Conservation (phyloP, 129 eudicot species). For the Calendula officinalis region DNA sequence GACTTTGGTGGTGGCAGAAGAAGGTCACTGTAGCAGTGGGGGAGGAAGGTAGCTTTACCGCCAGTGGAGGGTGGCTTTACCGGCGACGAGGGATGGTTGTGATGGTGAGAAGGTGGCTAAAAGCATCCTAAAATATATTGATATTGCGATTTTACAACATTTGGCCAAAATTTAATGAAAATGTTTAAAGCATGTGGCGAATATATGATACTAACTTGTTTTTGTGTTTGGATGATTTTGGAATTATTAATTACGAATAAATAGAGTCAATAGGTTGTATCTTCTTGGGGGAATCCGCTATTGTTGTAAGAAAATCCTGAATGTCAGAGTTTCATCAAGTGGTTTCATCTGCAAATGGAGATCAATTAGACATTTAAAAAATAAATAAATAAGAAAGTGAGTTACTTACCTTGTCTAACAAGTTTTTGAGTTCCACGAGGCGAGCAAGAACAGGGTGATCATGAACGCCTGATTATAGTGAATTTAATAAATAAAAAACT, state of each 20-base stretch:
- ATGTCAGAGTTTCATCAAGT: slow-evolving; percentile 60
- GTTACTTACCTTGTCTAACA: slow-evolving; percentile 67
- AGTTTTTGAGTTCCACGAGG: slow-evolving; percentile 75
- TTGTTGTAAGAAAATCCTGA: slow-evolving; percentile 43
- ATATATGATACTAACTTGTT: slow-evolving; percentile 35
- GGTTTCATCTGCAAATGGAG: slow-evolving; percentile 57
- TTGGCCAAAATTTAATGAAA: neutral
- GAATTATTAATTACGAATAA: slow-evolving; percentile 17
- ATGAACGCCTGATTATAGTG: slow-evolving; percentile 32
- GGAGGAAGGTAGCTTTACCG: too few species aligned
- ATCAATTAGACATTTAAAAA: neutral
- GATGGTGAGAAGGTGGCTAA: too few species aligned
- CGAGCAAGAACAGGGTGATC: slow-evolving; percentile 96
- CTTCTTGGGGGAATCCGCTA: slow-evolving; percentile 30
- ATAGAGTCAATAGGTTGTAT: slow-evolving; percentile 29
- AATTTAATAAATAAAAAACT: slow-evolving; percentile 21
- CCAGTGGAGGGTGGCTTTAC: too few species aligned
- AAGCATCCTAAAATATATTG: neutral
- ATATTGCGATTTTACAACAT: too few species aligned
- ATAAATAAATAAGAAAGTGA: neutral
- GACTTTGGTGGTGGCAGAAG: too few species aligned
- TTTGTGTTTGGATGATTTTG: slow-evolving; percentile 29
- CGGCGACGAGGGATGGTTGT: too few species aligned
- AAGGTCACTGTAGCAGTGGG: too few species aligned
- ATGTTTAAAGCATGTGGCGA: neutral